Evolutionary conservation across 176 grass and related monocot genomes (phyloP), one percentile per base, ranked within the genome.

Genomic region (Triticum monococcum): DNA sequence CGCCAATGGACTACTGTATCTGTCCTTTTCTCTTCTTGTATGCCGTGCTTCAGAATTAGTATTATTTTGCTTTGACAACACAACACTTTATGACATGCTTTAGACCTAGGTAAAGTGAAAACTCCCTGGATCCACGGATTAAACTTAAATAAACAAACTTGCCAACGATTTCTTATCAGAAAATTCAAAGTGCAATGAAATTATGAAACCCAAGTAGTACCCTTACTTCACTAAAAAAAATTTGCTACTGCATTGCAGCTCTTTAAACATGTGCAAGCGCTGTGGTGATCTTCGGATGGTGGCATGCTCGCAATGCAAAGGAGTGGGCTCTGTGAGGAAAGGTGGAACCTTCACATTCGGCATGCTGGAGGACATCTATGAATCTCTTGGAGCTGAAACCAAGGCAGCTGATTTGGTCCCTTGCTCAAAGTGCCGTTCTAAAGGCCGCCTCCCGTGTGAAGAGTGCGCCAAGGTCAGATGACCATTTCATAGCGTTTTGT

Each of bases 251-350:
- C 59, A 33, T 84, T 22, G 35, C 87, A 98, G 96, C 62, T 94
- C 93, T 41, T 83, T 98, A 79, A 85, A 90, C 41, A 98, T 95
- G 93, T 98, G 96, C 30, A 93, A 92, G 88, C 92, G 66, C 54
- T 95, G 96, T 0, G 93, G 96, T 40, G 86, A 95, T 86, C 93
- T 95, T 64, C 91, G 87, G 12, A 92, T 94, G 76, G 87, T 95
- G 81, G 94, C 97, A 71, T 98, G 94, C 24, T 88, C 92, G 13
- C 79, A 88, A 28, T 98, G 94, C 82, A 96, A 87, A 89, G 97
- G 92, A 75, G 28, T 66, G 0, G 94, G 92, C 0, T 91, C 79
- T 4, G 88, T 92, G 14, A 88, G 78, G 56, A 98, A 92, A 90
- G 89, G 87, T 50, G 88, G 92, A 71, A 50, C 84, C 9, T 86